A percentile compares a stretch with the other conserved stretches of the same genome.
phyloP scores from a whole-genome alignment of 2,329 filamentous ascomycete genomes.

The Chalara sp. region DNA sequence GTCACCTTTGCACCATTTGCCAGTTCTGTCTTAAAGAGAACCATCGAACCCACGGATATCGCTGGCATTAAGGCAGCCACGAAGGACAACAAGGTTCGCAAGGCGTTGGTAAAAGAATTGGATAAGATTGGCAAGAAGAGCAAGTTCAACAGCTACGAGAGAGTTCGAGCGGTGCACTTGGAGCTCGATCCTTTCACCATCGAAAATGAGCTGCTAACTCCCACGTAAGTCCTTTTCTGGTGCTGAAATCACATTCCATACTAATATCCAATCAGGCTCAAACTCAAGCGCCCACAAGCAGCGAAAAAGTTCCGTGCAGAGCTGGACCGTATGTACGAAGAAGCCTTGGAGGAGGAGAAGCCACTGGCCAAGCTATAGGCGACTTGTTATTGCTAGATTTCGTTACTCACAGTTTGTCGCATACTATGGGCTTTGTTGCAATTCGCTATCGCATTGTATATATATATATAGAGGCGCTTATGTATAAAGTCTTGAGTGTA shows the following conservation, averaged over 20 bases:
- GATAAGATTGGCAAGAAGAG: constrained; percentile 72
- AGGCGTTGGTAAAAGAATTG: constrained; percentile 71
- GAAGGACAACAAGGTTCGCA: constrained; percentile 62
- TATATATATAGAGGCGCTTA: not conserved
- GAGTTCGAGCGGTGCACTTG: constrained; percentile 66
- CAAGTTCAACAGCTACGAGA: constrained; percentile 91
- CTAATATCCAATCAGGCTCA: constrained; percentile 42
- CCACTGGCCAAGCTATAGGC: constrained; percentile 41
- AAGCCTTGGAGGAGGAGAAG: constrained; percentile 24
- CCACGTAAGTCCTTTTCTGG: constrained; percentile 57
- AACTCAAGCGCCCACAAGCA: constrained; percentile 63
- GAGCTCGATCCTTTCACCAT: constrained; percentile 86
- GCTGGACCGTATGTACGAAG: constrained; percentile 27
- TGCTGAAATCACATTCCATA: not conserved
- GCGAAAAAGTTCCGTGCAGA: constrained; percentile 41
- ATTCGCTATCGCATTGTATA: not conserved
- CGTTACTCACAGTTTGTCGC: not conserved
- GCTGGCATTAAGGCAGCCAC: constrained; percentile 61
- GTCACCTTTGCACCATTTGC: constrained; percentile 77
- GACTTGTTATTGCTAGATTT: not conserved
- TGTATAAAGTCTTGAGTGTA: not conserved
- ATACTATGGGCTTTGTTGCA: not conserved
- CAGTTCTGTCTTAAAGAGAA: constrained; percentile 64
- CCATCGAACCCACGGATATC: constrained; percentile 56
- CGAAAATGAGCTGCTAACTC: constrained; percentile 84